These are phyloP conservation scores for Exutisphaerella laricina DNA, from an alignment of 2,329 filamentous ascomycete species.

Conservation along the genomic window DNA sequence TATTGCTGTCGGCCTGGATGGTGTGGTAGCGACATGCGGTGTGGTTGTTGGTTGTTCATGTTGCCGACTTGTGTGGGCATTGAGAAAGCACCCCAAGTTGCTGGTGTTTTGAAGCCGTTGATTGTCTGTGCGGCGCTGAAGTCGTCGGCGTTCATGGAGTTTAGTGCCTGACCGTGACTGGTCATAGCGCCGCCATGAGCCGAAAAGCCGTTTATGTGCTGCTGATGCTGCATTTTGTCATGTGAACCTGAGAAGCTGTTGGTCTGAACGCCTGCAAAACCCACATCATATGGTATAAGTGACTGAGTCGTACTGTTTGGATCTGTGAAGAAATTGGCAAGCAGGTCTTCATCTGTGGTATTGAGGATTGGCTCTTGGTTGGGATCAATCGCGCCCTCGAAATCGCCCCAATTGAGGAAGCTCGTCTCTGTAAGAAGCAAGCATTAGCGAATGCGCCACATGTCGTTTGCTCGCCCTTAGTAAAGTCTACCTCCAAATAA, in stretches of 20 bases:
- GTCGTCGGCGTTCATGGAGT: slow-evolving; percentile 6
- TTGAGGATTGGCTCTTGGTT: slow-evolving; percentile 1
- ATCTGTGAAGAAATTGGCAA: slow-evolving; percentile 4
- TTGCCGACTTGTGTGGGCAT: background rate
- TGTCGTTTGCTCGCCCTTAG: background rate
- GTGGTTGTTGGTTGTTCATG: background rate
- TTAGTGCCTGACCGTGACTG: background rate
- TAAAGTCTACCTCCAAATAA: slow-evolving; percentile 2
- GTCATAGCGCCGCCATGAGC: slow-evolving; percentile 1
- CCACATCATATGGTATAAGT: slow-evolving; percentile 5
- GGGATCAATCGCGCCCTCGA: background rate
- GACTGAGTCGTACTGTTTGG: slow-evolving; percentile 4
- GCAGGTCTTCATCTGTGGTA: slow-evolving; percentile 2
- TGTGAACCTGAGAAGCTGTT: background rate
- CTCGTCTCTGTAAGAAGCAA: background rate
- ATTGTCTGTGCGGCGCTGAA: background rate
- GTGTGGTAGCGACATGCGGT: background rate
- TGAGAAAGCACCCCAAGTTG: background rate
- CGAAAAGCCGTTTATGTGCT: slow-evolving; percentile 2
- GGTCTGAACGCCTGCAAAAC: slow-evolving; percentile 2
- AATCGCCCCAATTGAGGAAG: slow-evolving; percentile 1
- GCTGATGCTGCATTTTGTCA: background rate
- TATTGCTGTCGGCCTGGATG: background rate
- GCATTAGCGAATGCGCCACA: background rate
- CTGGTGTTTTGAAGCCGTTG: background rate